Conservation (phyloP, 371 early-diverging fungal genomes). For the Rhizopus arrhizus region DNA sequence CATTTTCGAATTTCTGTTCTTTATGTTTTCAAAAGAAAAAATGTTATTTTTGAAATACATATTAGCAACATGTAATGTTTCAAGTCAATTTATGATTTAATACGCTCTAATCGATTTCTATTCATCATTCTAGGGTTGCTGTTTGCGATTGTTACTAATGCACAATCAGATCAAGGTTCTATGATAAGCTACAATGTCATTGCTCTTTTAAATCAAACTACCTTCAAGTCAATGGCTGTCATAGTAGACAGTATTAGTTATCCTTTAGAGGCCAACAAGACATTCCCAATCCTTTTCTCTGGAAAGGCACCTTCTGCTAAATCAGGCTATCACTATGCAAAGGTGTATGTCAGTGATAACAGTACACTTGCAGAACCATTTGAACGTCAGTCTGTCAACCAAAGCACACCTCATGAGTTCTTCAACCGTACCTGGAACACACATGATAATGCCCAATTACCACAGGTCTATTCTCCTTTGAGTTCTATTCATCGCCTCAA, state of each 20-base stretch:
- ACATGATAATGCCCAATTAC: neutral
- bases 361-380: slow-evolving; percentile 14
- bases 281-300: slow-evolving; percentile 10
- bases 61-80: no score
- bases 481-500: slow-evolving; percentile 23
- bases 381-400: slow-evolving; percentile 3
- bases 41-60: no score
- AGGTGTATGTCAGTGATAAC: neutral
- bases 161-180: neutral
- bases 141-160: neutral
- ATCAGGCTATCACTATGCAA: slow-evolving; percentile 22
- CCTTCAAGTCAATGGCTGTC: slow-evolving; percentile 9
- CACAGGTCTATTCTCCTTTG: slow-evolving; percentile 13
- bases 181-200: slow-evolving; percentile 22
- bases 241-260: slow-evolving; percentile 10
- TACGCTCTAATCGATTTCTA: neutral
- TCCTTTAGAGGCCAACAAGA: slow-evolving; percentile 1
- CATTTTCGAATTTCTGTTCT: no score
- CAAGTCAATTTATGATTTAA: no score
- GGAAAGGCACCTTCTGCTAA: slow-evolving; percentile 23
- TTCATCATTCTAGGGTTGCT: neutral
- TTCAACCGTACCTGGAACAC: slow-evolving; percentile 28
- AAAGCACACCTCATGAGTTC: slow-evolving; percentile 18
- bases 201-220: slow-evolving; percentile 9
- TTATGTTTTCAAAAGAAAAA: no score